Conservation (phyloP, 345 rosid species). For the Rhizophora mangle region DNA sequence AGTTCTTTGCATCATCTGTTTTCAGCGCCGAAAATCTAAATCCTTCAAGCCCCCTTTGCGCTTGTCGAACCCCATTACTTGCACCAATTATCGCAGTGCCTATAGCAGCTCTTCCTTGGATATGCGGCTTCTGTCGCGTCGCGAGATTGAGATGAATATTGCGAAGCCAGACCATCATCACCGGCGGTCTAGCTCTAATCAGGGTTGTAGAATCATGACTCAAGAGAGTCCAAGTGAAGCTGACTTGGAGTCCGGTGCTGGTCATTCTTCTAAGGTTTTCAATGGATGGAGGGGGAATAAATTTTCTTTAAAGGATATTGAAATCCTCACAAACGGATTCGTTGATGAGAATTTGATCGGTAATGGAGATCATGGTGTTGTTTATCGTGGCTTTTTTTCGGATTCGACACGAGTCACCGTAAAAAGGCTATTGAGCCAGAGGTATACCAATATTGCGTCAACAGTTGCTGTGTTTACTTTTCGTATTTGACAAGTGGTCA, state of each 20-base stretch:
- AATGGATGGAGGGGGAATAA: conserved; percentile 25
- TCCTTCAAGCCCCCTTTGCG: conserved; percentile 27
- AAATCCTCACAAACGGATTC: conserved; percentile 47
- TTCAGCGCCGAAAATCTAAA: conserved; percentile 27
- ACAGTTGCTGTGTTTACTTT: not conserved
- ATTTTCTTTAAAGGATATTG: conserved; percentile 45
- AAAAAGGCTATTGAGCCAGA: conserved; percentile 42
- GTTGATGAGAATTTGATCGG: conserved; percentile 49
- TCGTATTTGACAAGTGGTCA: not conserved
- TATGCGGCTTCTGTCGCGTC: conserved; percentile 32
- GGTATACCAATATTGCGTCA: conserved; percentile 27
- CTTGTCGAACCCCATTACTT: conserved; percentile 29
- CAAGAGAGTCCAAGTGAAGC: not conserved
- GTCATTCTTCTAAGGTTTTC: not conserved
- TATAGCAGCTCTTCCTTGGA: conserved; percentile 28
- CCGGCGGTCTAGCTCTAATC: conserved; percentile 23
- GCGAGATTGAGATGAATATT: conserved; percentile 36
- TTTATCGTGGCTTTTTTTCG: conserved; percentile 49
- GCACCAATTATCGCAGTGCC: conserved; percentile 6
- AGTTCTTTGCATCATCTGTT: conserved; percentile 32
- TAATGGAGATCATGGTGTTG: conserved; percentile 43
- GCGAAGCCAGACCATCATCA: conserved; percentile 21
- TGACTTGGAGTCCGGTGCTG: conserved; percentile 19
- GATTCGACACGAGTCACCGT: conserved; percentile 50
- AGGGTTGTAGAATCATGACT: not conserved